Conservation (phyloP, 1,284 basidiomycete species). For the Stereum hirsutum region DNA sequence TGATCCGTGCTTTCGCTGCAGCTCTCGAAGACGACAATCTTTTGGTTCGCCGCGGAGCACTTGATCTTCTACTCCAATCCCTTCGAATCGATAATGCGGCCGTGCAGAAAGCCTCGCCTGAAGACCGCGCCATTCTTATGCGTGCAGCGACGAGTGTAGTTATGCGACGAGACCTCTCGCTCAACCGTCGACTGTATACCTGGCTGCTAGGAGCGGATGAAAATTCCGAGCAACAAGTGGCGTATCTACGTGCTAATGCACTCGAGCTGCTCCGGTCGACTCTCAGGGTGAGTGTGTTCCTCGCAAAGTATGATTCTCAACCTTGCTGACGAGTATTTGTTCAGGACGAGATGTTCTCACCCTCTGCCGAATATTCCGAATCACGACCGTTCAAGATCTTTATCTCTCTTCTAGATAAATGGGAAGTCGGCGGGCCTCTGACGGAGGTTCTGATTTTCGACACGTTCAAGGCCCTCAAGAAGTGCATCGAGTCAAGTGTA, state of each 20-base stretch:
- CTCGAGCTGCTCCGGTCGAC: slow-evolving; percentile 63
- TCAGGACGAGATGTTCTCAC: slow-evolving; percentile 67
- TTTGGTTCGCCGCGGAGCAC: slow-evolving; percentile 72
- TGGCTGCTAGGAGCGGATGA: slow-evolving; percentile 89
- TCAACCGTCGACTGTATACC: slow-evolving; percentile 88
- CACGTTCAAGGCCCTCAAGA: slow-evolving; percentile 63
- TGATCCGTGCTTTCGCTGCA: slow-evolving; percentile 87
- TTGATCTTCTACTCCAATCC: slow-evolving; percentile 76
- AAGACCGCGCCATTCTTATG: slow-evolving; percentile 72
- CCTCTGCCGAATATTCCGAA: slow-evolving; percentile 62
- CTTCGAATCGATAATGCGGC: slow-evolving; percentile 67
- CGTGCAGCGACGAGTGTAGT: slow-evolving; percentile 77
- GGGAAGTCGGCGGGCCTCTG: slow-evolving; percentile 85
- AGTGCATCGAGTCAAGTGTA: slow-evolving; percentile 38
- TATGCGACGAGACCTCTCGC: slow-evolving; percentile 83
- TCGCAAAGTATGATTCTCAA: slow-evolving; percentile 6
- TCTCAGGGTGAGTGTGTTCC: slow-evolving; percentile 51
- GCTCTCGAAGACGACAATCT: slow-evolving; percentile 87
- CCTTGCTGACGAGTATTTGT: slow-evolving; percentile 4
- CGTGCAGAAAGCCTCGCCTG: slow-evolving; percentile 52
- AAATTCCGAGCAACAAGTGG: slow-evolving; percentile 60
- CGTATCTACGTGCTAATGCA: slow-evolving; percentile 61
- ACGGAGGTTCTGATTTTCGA: slow-evolving; percentile 78
- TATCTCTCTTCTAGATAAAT: slow-evolving; percentile 91
- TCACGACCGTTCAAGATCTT: slow-evolving; percentile 93